Evolutionary conservation across 306 rosid genomes (phyloP).

Genomic region (Calophaca sinica): DNA sequence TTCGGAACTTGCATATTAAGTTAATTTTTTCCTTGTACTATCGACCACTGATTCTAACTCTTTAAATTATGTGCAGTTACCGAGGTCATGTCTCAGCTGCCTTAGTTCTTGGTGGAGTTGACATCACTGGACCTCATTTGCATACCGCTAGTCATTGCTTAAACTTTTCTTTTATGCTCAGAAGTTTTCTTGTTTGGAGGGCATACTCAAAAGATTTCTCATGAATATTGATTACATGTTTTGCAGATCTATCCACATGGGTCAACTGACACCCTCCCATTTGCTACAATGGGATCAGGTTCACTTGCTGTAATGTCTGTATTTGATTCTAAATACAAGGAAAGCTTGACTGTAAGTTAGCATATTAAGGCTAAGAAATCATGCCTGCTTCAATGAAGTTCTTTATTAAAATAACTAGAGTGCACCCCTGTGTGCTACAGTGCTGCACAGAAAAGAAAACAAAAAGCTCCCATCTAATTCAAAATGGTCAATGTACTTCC

Average conservation of each 20-base stretch:
- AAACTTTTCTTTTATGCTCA: conserved; percentile 19
- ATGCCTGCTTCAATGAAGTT: background rate
- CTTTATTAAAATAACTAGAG: background rate
- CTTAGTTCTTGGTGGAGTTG: conserved; percentile 98
- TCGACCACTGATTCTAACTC: conserved; percentile 25
- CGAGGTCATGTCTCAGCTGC: conserved; percentile 91
- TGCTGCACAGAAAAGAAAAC: background rate
- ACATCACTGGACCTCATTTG: conserved; percentile 91
- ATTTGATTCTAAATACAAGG: conserved; percentile 69
- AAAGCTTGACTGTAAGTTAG: conserved; percentile 58
- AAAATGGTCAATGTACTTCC: background rate
- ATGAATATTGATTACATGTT: conserved; percentile 42
- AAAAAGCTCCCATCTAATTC: background rate
- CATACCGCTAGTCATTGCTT: conserved; percentile 74
- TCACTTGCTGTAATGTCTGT: conserved; percentile 63
- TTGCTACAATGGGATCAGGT: conserved; percentile 66
- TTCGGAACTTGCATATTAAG: conserved; percentile 28
- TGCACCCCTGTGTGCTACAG: background rate
- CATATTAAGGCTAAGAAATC: conserved; percentile 36
- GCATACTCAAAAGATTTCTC: background rate
- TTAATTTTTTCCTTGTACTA: conserved; percentile 17
- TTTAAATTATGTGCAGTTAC: conserved; percentile 60
- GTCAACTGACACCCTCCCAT: conserved; percentile 71
- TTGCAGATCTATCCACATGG: conserved; percentile 90
- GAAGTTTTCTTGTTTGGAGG: conserved; percentile 9